Conservation (phyloP, 495 filamentous ascomycete species). For the Hypoxylon crocopeplum region DNA sequence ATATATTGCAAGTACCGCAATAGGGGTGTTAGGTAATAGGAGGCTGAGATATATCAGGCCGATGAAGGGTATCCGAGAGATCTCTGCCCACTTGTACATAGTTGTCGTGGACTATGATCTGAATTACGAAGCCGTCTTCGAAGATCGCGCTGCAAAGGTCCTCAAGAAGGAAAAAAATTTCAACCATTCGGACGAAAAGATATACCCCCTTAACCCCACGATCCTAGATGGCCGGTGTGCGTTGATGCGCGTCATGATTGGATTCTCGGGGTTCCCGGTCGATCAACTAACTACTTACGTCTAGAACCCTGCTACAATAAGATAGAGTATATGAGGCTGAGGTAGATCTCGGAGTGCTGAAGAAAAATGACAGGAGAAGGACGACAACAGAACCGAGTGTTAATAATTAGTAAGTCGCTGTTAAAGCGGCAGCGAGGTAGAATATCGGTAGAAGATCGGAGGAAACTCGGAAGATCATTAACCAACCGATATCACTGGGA, state of each 20-base stretch:
- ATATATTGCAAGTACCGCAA: too few relatives aligned
- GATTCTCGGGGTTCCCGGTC: slow-evolving; percentile 30
- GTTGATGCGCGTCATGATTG: slow-evolving; percentile 16
- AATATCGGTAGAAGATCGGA: not conserved
- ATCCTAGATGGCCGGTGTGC: slow-evolving; percentile 8
- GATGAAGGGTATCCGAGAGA: too few relatives aligned
- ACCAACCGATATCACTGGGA: not conserved
- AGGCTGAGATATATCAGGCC: not conserved
- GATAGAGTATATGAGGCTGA: slow-evolving; percentile 10
- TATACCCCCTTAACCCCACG: slow-evolving; percentile 2
- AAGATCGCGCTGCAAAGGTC: too few relatives aligned
- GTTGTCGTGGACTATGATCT: too few relatives aligned
- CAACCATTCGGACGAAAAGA: slow-evolving; percentile 18
- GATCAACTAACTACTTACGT: slow-evolving; percentile 21
- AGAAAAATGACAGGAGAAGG: slow-evolving; percentile 2
- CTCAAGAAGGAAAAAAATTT: too few relatives aligned
- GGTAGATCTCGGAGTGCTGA: slow-evolving; percentile 6
- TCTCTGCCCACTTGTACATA: too few relatives aligned
- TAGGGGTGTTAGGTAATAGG: not conserved
- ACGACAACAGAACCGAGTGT: not conserved
- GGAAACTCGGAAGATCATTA: not conserved
- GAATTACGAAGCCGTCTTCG: too few relatives aligned
- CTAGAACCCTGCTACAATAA: not conserved
- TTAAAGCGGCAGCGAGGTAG: not conserved
- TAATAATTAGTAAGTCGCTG: too few relatives aligned